phyloP scores from a whole-genome alignment of 306 rosid genomes.

The Sechiopsis laciniata region DNA sequence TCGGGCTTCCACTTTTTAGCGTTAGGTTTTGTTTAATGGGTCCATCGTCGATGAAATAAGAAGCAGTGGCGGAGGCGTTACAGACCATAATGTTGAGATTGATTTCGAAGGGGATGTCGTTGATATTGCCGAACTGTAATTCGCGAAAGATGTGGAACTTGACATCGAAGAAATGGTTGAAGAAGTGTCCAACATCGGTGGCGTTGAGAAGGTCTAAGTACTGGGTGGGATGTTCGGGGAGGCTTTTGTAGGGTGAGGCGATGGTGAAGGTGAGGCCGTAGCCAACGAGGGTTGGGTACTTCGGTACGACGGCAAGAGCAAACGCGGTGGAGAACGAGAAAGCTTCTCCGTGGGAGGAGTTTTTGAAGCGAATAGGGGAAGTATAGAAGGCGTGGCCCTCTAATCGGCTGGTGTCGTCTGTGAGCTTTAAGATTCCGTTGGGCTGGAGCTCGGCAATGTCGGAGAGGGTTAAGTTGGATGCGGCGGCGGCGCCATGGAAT shows the following conservation, averaged over 20 bases:
- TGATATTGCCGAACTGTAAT: conserved; percentile 70
- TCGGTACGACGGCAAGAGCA: conserved; percentile 55
- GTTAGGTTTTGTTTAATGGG: conserved; percentile 29
- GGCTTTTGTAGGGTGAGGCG: conserved; percentile 37
- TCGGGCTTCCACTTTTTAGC: conserved; percentile 47
- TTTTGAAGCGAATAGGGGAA: conserved; percentile 44
- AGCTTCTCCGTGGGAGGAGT: conserved; percentile 50
- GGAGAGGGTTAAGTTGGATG: conserved; percentile 31
- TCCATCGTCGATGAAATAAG: conserved; percentile 34
- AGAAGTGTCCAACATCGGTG: conserved; percentile 44
- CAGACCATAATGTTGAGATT: conserved; percentile 58
- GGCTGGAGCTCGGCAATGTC: conserved; percentile 42
- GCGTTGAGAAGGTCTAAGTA: conserved; percentile 65
- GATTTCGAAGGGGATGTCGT: conserved; percentile 72
- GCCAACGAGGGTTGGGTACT: conserved; percentile 78
- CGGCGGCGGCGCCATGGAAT: conserved; percentile 36
- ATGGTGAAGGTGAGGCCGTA: conserved; percentile 75
- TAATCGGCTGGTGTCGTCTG: conserved; percentile 47
- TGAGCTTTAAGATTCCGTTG: conserved; percentile 46
- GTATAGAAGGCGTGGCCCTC: conserved; percentile 52
- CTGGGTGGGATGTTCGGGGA: conserved; percentile 60
- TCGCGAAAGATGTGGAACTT: conserved; percentile 80
- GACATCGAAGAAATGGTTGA: conserved; percentile 68
- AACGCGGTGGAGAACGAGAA: conserved; percentile 67
- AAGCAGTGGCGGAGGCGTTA: conserved; percentile 41